Conservation (phyloP, 352 stramenopile species). For the Globisporangium cystogenes region DNA sequence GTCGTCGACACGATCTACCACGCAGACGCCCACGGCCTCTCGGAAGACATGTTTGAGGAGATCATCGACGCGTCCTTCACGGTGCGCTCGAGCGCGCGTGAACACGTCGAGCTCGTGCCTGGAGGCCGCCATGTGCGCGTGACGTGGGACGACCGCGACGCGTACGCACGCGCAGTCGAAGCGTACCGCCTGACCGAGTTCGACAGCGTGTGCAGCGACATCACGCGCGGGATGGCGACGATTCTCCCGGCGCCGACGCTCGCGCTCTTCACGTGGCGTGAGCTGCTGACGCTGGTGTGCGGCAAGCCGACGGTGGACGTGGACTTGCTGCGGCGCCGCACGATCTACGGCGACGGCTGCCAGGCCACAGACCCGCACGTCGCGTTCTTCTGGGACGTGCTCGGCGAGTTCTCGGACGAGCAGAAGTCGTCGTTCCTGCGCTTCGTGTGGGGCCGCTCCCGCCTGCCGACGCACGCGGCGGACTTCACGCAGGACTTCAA, state of each 20-base stretch:
- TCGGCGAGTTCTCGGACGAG: constrained; percentile 82
- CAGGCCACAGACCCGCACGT: constrained; percentile 84
- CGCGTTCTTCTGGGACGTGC: constrained; percentile 88
- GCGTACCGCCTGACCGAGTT: constrained; percentile 80
- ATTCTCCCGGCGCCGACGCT: constrained; percentile 81
- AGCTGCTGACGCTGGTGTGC: constrained; percentile 87
- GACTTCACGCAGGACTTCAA: constrained; percentile 90
- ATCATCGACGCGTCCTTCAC: constrained; percentile 90
- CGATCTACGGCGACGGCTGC: constrained; percentile 89
- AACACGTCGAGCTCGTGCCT: constrained; percentile 77
- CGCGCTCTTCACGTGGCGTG: constrained; percentile 83
- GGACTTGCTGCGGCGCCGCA: constrained; percentile 73
- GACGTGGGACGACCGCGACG: constrained; percentile 87
- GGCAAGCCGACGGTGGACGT: constrained; percentile 88
- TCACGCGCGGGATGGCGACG: constrained; percentile 76
- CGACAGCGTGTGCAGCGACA: constrained; percentile 59
- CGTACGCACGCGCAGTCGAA: constrained; percentile 77
- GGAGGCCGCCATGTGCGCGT: constrained; percentile 78
- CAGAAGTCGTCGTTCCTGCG: constrained; percentile 89
- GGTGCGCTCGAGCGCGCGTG: constrained; percentile 73
- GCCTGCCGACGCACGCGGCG: constrained; percentile 84
- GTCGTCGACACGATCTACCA: constrained; percentile 88
- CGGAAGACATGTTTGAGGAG: constrained; percentile 85
- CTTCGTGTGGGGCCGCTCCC: constrained; percentile 86
- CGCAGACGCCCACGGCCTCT: constrained; percentile 72